Evolutionary conservation across 2,329 filamentous ascomycete species (phyloP), one percentile per base, ranked within the genome.

Genomic region (Fusarium sp.): DNA sequence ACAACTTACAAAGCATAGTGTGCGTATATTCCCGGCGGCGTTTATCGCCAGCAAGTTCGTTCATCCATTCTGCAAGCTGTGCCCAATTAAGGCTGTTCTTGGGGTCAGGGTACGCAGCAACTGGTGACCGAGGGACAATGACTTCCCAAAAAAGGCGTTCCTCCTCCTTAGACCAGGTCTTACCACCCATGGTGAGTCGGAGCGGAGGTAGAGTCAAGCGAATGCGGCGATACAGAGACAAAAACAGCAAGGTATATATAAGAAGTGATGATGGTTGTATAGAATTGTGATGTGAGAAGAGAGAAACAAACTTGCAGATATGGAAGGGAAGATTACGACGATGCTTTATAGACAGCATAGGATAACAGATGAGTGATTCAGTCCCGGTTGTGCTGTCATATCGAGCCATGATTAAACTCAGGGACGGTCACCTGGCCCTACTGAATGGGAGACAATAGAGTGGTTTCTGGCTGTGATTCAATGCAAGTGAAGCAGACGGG

Each of bases 71-170:
- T 6, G 81, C 81, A 24, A 82, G 79, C 13, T 78, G 55, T 3
- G 77, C 74, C 83, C 83, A 85, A 52, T 76, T 78, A 24, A 76
- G n/a, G 18, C 16, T 25, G 12, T 37, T 24, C 11, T 52, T 20
- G 7, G 32, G 30, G 12, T 27, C 11, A 8, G 67, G 61, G 30
- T 72, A 72, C 7, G 75, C 73, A 32, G 76, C 74, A 55, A 79
- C 81, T 4, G 77, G 73, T 0, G 82, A 84, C 9, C 75, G 71
- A 1, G 81, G 77, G 2, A 85, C 72, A 27, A 81, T 73, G 4
- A 69, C 67, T 11, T 75, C 75, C 86, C 86, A 88, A 71, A 87
- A 87, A 66, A 82, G 76, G 2, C 71, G 58, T 74, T 88, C 86
- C 65, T 88, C 86, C 2, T 80, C 75, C 0, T 61, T 61, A 1